These are phyloP conservation scores for Epichloe typhina DNA, from an alignment of 2,329 filamentous ascomycete genomes.

Conservation along the genomic window DNA sequence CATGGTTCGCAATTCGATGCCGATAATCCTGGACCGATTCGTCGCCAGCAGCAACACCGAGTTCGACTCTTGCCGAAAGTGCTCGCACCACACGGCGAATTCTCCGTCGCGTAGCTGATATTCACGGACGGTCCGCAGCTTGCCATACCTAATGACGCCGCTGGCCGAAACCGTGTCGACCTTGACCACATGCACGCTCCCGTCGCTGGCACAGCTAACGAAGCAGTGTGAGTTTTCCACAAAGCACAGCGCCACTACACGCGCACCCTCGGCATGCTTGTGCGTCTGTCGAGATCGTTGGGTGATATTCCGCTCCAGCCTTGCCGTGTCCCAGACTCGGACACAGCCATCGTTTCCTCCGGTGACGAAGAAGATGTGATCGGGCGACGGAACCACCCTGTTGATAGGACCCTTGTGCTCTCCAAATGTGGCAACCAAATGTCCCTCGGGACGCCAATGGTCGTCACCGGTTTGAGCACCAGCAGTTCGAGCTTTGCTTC, in stretches of 20 bases:
- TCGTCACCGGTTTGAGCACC: slow-evolving; percentile 29
- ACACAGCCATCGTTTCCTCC: slow-evolving; percentile 83
- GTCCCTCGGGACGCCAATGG: slow-evolving; percentile 70
- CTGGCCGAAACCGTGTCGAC: slow-evolving; percentile 42
- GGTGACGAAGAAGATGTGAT: slow-evolving; percentile 90
- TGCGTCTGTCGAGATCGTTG: slow-evolving; percentile 80
- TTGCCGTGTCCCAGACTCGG: slow-evolving; percentile 83
- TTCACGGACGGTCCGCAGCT: slow-evolving; percentile 61
- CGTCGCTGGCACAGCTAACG: slow-evolving; percentile 78
- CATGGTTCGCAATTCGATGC: slow-evolving; percentile 82
- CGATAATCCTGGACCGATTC: slow-evolving; percentile 69
- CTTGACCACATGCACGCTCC: slow-evolving; percentile 79
- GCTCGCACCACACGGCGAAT: slow-evolving; percentile 79
- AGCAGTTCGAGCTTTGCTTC: slow-evolving; percentile 38
- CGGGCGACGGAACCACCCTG: slow-evolving; percentile 68
- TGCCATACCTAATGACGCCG: slow-evolving; percentile 59
- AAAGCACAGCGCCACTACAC: slow-evolving; percentile 74
- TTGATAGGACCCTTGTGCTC: slow-evolving; percentile 79
- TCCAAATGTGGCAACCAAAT: slow-evolving; percentile 73
- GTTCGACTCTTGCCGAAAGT: slow-evolving; percentile 68
- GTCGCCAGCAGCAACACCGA: slow-evolving; percentile 83
- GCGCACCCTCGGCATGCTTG: slow-evolving; percentile 55
- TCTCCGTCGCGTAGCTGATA: slow-evolving; percentile 66
- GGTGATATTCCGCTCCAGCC: slow-evolving; percentile 82
- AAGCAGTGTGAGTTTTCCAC: slow-evolving; percentile 92